These are phyloP conservation scores for Austropuccinia psidii DNA, from an alignment of 1,284 basidiomycete species.

Conservation along the genomic window DNA sequence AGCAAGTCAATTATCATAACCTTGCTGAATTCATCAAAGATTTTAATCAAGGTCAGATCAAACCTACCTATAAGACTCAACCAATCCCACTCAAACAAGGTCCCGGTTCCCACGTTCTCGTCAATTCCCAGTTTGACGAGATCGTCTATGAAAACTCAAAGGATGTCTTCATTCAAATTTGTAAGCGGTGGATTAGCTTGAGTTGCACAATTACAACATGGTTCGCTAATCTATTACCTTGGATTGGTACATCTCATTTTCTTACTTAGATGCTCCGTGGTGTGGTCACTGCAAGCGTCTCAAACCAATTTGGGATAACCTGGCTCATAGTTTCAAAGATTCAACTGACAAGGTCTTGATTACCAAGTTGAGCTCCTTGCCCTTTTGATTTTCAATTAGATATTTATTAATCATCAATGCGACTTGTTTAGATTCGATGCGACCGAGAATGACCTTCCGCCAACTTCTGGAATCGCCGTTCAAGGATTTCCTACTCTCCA, in stretches of 20 bases:
- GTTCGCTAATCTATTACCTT: not conserved
- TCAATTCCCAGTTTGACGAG: conserved; percentile 77
- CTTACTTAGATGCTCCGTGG: conserved; percentile 78
- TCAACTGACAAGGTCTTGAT: conserved; percentile 73
- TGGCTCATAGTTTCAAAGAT: conserved; percentile 74
- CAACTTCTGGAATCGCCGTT: conserved; percentile 65
- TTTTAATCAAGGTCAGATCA: conserved; percentile 65
- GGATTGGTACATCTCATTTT: not conserved
- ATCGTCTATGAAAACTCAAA: conserved; percentile 66
- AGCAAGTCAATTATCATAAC: conserved; percentile 55
- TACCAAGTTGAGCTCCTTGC: conserved; percentile 28
- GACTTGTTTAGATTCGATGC: conserved; percentile 90
- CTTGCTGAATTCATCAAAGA: conserved; percentile 59
- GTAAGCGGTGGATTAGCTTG: not conserved
- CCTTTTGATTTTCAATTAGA: conserved; percentile 5
- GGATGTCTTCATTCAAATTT: conserved; percentile 86
- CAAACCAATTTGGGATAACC: conserved; percentile 84
- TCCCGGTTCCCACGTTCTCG: conserved; percentile 73
- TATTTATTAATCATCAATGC: conserved; percentile 31
- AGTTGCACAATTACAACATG: not conserved
- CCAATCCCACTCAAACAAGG: conserved; percentile 75
- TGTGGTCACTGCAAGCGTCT: conserved; percentile 79
- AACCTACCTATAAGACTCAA: conserved; percentile 82
- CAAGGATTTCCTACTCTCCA: conserved; percentile 90
- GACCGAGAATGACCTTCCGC: conserved; percentile 90